Base-by-base conservation (phyloP, 768 basidiomycete species). In the Coprinopsis cinerea region DNA sequence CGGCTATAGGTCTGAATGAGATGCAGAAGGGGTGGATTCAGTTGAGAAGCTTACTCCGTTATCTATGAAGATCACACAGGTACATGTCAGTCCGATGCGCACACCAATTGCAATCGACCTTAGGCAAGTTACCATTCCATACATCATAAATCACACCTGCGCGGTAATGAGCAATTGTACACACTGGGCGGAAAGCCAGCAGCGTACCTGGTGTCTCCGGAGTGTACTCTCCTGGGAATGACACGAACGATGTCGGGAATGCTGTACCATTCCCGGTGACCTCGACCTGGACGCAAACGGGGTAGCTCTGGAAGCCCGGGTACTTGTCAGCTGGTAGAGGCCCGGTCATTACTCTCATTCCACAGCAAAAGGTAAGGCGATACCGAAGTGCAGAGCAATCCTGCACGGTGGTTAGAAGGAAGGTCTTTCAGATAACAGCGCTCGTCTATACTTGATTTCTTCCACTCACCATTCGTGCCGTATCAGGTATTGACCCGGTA, bases 401-500 rank as follows among this genome's bases (percentile, higher is more conserved):
- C 48, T 49, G 23, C 11, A 24, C 17, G 23, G 5, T 18, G 23
- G 41, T 7, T 22, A 23, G 23, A 17, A 23, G 4, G 9, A 10
- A 5, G 10, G 23, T 5, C 11, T 23, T 17, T 9, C 22, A 43
- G 23, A 26, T 20, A 18, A 20, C 18, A 7, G n/a, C n/a, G n/a
- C n/a, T 44, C 25, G 13, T 32, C 17, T 32, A 43, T 28, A 10
- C 39, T 5, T 7, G 46, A 1, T 10, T 25, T 4, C 14, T 10
- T 25, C 13, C 9, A 52, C 65, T 32, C 15, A 71, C 68, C 69
- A 71, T 52, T 75, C 73, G 54, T 75, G 69, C 15, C 74, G 64
- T 52, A 75, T 66, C 53, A 76, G 65, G 53, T 76, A 76, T 57
- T 75, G 73, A 3, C 72, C 73, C 11, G 73, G 53, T 50, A 67